Conservation (phyloP, 2,329 filamentous ascomycete genomes). For the Epicoccum nigrum region DNA sequence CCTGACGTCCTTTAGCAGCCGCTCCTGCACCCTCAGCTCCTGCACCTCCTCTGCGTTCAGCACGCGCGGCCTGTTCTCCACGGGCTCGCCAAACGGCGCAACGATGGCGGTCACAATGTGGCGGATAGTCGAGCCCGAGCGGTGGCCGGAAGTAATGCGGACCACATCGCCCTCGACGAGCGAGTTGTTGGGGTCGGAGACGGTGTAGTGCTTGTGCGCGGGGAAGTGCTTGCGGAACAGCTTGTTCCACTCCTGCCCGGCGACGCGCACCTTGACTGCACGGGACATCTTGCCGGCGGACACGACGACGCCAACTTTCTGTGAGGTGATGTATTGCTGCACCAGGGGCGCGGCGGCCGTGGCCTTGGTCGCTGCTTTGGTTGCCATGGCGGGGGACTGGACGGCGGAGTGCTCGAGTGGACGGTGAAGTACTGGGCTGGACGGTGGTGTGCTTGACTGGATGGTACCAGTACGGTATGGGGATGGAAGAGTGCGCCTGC, state of each 20-base stretch:
- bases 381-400: conserved; percentile 26
- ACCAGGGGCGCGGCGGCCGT: conserved; percentile 32
- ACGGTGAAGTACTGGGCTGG: conserved; percentile 4
- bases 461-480: too few relatives aligned
- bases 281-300: conserved; percentile 78
- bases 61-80: conserved; percentile 69
- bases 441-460: too few relatives aligned
- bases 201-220: conserved; percentile 68
- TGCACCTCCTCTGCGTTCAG: conserved; percentile 68
- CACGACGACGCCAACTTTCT: conserved; percentile 69
- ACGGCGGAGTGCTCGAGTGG: conserved; percentile 6
- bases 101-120: conserved; percentile 79
- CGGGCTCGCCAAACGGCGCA: conserved; percentile 69
- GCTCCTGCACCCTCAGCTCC: conserved; percentile 60
- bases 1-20: conserved; percentile 63
- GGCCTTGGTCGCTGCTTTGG: conserved; percentile 26
- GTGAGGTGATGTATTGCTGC: conserved; percentile 34
- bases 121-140: conserved; percentile 69
- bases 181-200: conserved; percentile 78
- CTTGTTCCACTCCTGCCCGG: conserved; percentile 73
- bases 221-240: conserved; percentile 76
- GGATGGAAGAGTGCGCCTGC: too few relatives aligned
- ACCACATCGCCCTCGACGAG: conserved; percentile 77
- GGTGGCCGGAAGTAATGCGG: conserved; percentile 70
- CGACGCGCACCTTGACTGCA: conserved; percentile 78